Percentiles rank a stretch among this genome's conserved stretches.
Evolutionary conservation across 768 basidiomycete species (phyloP).

Genomic region (Hypholoma sublateritium): DNA sequence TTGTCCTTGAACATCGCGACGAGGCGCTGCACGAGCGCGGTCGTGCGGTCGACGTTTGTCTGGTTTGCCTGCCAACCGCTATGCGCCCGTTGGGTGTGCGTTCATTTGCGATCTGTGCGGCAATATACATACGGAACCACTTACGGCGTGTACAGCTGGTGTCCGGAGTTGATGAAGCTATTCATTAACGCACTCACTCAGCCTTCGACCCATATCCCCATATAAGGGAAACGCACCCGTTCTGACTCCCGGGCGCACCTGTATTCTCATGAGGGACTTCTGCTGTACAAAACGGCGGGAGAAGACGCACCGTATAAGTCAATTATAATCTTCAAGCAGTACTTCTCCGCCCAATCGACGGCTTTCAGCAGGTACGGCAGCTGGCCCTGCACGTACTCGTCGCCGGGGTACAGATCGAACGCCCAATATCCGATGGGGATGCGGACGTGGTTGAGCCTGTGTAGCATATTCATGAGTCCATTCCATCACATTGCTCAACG

Average conservation of each 20-base stretch:
- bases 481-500: too few relatives aligned
- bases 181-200: background rate
- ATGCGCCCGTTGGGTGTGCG: background rate
- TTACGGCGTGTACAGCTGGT: constrained; percentile 50
- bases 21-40: constrained; percentile 61
- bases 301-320: constrained; percentile 57
- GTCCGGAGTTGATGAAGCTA: constrained; percentile 83
- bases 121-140: constrained; percentile 7
- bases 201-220: background rate
- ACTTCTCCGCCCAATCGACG: constrained; percentile 61
- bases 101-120: background rate
- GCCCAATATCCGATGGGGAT: constrained; percentile 90
- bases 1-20: constrained; percentile 55
- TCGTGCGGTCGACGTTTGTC: constrained; percentile 66
- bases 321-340: constrained; percentile 77
- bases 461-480: background rate
- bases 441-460: constrained; percentile 76
- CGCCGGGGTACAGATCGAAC: constrained; percentile 71
- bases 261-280: background rate
- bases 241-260: constrained; percentile 81
- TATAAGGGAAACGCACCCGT: constrained; percentile 43
- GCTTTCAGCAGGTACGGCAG: constrained; percentile 65
- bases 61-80: constrained; percentile 65
- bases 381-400: constrained; percentile 79
- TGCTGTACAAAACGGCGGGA: too few relatives aligned